Evolutionary conservation across 2,329 filamentous ascomycete species (phyloP).

Genomic region (Chlorencoelia australis): DNA sequence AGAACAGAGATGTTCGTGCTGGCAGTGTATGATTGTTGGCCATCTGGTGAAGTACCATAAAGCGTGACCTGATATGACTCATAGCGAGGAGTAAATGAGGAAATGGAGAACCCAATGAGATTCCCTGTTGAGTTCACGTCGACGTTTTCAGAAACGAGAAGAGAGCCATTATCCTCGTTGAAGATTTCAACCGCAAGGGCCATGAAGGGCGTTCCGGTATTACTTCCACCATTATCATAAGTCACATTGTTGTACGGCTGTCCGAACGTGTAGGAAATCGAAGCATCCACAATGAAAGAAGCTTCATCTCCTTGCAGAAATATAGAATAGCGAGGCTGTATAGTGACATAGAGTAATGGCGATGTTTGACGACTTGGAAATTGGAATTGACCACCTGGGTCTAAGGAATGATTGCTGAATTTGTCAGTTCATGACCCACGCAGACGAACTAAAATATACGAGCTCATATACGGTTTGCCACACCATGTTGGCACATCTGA

Average conservation of each 20-base stretch:
- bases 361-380: conserved; percentile 29
- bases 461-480: conserved; percentile 36
- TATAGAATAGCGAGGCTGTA: conserved; percentile 37
- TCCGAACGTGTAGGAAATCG: conserved; percentile 31
- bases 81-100: conserved; percentile 21
- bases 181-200: conserved; percentile 22
- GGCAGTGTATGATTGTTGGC: conserved; percentile 28
- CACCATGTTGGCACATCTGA: conserved; percentile 24
- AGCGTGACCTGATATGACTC: conserved; percentile 31
- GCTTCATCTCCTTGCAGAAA: conserved; percentile 35
- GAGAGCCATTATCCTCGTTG: conserved; percentile 19
- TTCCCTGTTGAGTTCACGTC: conserved; percentile 30
- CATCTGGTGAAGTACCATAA: conserved; percentile 24
- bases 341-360: conserved; percentile 33
- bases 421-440: background rate
- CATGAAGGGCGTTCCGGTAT: conserved; percentile 10
- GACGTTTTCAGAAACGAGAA: conserved; percentile 24
- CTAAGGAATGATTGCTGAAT: conserved; percentile 33
- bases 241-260: conserved; percentile 23
- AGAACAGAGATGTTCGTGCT: conserved; percentile 32
- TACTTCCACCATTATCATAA: conserved; percentile 10
- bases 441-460: conserved; percentile 25
- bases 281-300: conserved; percentile 34
- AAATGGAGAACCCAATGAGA: conserved; percentile 29
- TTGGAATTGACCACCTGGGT: conserved; percentile 38